Base-by-base conservation (phyloP, 2,329 filamentous ascomycete genomes). In the Phialemonium atrogriseum region DNA sequence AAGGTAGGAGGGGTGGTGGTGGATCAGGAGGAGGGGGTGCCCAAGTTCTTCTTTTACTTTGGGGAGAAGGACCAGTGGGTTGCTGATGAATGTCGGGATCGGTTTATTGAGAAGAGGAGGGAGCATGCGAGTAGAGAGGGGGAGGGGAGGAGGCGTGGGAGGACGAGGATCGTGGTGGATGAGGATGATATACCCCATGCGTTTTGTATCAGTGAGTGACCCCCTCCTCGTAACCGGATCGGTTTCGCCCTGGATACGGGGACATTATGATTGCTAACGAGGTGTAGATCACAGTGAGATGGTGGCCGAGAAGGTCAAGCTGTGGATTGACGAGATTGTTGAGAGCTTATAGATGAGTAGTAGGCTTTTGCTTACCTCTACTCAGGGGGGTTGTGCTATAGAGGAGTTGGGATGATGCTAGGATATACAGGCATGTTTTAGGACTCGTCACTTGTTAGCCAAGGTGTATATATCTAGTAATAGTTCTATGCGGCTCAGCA, bases 1-100 rank as follows among this genome's bases (percentile, higher is more conserved):
- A 45, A 40, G 3, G 36, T 38, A 1, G 43, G 39, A 11, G 39
- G 28, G 2, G 22, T n/a, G 2, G 32, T 7, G 2, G 21, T 11
- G 2, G 17, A 26, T 29, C 12, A 39, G 17, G 11, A 27, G 5
- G 24, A 21, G 10, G 33, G 32, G n/a, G 37, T 51, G 14, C 66
- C 65, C 1, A 73, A 66, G 38, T 71, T 80, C 44, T 68, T 71
- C 41, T 64, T 78, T 40, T 70, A 76, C 30, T 80, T 77, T 41
- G 76, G 67, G 2, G 56, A 66, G 38, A 54, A 68, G 30, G 77
- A 81, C 38, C 66, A 77, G 35, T 81, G 77, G 77, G 72, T 81
- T 2, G 68, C 70, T 3, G 57, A 73, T 28, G 56, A 64, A 30
- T 60, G 65, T 27, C 59, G 76, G 7, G 72, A 79, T 41, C 61